Conservation (phyloP, 345 rosid species). For the Boechera retrofracta region DNA sequence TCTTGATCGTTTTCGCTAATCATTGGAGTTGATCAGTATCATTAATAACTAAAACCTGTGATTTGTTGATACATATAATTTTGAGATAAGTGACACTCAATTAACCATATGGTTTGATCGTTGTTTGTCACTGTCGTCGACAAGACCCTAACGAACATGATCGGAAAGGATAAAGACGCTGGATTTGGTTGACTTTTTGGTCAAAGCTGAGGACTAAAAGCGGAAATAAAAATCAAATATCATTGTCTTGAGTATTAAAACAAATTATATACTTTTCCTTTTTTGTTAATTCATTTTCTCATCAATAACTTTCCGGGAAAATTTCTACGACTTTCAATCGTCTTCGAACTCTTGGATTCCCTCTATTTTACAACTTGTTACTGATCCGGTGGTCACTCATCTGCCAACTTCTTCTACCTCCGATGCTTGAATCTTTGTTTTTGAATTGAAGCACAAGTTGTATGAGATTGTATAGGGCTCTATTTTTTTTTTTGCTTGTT, state of each 20-base stretch:
- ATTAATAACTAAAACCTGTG: too few species aligned
- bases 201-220: slow-evolving; percentile 32
- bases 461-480: background rate
- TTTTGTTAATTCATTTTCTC: background rate
- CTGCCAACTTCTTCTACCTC: background rate
- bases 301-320: slow-evolving; percentile 13
- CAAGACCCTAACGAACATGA: too few species aligned
- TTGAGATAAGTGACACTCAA: too few species aligned
- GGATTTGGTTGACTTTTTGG: slow-evolving; percentile 29
- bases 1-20: too few species aligned
- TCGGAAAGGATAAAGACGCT: slow-evolving; percentile 4
- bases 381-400: background rate
- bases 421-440: background rate
- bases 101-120: too few species aligned
- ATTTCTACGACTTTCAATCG: background rate
- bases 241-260: background rate
- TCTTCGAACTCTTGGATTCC: slow-evolving; percentile 1
- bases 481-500: background rate
- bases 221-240: slow-evolving; percentile 1
- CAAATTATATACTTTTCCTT: background rate
- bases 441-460: slow-evolving; percentile 13
- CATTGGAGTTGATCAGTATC: too few species aligned
- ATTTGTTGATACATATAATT: too few species aligned
- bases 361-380: background rate
- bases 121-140: too few species aligned